These are phyloP conservation scores for Hammondia hammondi DNA, from an alignment of 169 alveolate species.

Conservation along the genomic window DNA sequence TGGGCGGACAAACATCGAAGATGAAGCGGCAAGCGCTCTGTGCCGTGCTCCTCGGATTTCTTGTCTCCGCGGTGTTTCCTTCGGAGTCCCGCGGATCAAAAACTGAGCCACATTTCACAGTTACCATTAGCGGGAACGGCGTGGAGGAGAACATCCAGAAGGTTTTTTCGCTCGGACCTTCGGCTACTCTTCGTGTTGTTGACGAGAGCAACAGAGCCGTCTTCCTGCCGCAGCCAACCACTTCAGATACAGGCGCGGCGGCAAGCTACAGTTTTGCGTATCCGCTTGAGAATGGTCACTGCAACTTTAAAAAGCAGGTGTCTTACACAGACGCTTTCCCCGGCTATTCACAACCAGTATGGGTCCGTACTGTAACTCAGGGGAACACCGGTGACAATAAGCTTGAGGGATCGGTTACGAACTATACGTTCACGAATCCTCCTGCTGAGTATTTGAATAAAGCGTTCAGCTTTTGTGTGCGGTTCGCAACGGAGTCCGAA, in stretches of 20 bases:
- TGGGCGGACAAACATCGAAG: too few species aligned
- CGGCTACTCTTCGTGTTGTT: background rate
- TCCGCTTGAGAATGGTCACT: background rate
- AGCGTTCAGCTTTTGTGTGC: background rate
- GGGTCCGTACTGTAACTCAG: background rate
- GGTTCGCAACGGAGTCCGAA: background rate
- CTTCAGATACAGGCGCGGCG: background rate
- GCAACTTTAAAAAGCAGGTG: background rate
- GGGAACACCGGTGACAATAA: background rate
- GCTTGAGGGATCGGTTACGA: background rate
- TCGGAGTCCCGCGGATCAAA: background rate
- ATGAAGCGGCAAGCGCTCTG: too few species aligned
- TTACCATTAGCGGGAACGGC: background rate
- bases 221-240: background rate
- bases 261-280: background rate
- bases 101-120: background rate
- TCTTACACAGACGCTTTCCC: background rate
- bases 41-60: background rate
- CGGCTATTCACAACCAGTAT: background rate
- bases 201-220: background rate
- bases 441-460: background rate
- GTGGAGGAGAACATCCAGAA: background rate
- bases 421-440: constrained; percentile 2
- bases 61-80: background rate
- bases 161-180: background rate